Base-by-base conservation (phyloP, 352 stramenopile species). In the Plasmopara halstedii region DNA sequence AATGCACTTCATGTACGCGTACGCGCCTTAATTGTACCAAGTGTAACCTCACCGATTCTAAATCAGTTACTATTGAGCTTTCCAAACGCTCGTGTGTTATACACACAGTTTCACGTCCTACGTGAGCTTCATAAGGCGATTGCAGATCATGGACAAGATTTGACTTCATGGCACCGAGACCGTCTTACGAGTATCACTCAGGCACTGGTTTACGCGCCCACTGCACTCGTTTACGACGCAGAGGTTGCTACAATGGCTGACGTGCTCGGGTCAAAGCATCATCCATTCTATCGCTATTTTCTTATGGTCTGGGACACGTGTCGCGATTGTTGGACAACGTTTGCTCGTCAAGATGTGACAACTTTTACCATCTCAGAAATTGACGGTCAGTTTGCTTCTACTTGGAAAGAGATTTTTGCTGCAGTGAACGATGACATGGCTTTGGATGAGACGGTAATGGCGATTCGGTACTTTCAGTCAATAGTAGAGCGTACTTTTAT, bases 61-160 rank as follows among this genome's bases (percentile, higher is more conserved):
- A 25, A 46, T 11, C 43, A 59, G 26, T 35, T 69, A 22, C 45
- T 47, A 27, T 33, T 35, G 7, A 48, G 20, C 32, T 69, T 65
- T 19, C 60, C 60, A 11, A 19, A 41, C 2, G 55, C 60, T 2
- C 55, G 60, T 6, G 47, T 69, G 25, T 35, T 69, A n/a, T 63
- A 64, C 22, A 65, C 60, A 20, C 60, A 69, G 41, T 69, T 69
- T n/a, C 55, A 64, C 35, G 60, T 65, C 1, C 41, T 69, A 14
- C 53, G 49, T 7, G 46, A 36, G 6, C 48, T 69, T 33, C 60
- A 69, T 35, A 53, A 69, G 17, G 55, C 56, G 20, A 69, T 69
- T 32, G 34, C 45, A 20, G 22, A 52, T 6, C 45, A 55, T n/a
- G 56, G 56, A 18, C 32, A 32, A 6, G 60, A 65, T 26, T 39